Evolutionary conservation across 2,329 filamentous ascomycete species (phyloP).

Genomic region (Alternaria angustiovoidea): DNA sequence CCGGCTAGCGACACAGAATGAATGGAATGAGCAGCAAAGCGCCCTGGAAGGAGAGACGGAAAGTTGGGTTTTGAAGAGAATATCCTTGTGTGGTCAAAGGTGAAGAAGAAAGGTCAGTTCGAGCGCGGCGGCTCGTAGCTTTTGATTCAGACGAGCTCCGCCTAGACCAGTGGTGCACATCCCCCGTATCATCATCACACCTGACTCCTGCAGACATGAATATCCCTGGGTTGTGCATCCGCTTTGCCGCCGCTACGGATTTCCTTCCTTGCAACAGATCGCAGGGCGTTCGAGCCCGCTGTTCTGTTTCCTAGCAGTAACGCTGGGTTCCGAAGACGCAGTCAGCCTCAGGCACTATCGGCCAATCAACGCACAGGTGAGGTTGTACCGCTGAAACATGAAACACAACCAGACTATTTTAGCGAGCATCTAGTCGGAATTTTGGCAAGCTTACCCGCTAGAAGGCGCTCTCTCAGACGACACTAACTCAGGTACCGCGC

Average conservation of each 20-base stretch:
- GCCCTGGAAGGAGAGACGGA: constrained; percentile 41
- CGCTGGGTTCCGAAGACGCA: constrained; percentile 28
- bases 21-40: constrained; percentile 41
- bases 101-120: constrained; percentile 5
- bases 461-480: constrained; percentile 39
- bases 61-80: constrained; percentile 38
- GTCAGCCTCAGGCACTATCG: constrained; percentile 29
- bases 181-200: constrained; percentile 6
- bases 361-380: constrained; percentile 34
- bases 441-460: constrained; percentile 32
- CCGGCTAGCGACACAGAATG: constrained; percentile 50
- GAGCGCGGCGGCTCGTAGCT: constrained; percentile 18
- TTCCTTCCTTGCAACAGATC: constrained; percentile 39
- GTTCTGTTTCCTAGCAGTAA: constrained; percentile 25
- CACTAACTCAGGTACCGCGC: constrained; percentile 40
- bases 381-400: constrained; percentile 34
- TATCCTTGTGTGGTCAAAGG: constrained; percentile 34
- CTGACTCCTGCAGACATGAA: constrained; percentile 15
- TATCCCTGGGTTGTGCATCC: constrained; percentile 22
- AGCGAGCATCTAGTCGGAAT: constrained; percentile 27
- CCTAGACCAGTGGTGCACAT: constrained; percentile 13
- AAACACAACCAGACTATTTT: constrained; percentile 39
- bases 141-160: constrained; percentile 31
- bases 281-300: constrained; percentile 22
- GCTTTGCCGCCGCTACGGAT: constrained; percentile 30